Evolutionary conservation across 306 rosid genomes (phyloP), one percentile per base, ranked within the genome.

Genomic region (Corylus americana): DNA sequence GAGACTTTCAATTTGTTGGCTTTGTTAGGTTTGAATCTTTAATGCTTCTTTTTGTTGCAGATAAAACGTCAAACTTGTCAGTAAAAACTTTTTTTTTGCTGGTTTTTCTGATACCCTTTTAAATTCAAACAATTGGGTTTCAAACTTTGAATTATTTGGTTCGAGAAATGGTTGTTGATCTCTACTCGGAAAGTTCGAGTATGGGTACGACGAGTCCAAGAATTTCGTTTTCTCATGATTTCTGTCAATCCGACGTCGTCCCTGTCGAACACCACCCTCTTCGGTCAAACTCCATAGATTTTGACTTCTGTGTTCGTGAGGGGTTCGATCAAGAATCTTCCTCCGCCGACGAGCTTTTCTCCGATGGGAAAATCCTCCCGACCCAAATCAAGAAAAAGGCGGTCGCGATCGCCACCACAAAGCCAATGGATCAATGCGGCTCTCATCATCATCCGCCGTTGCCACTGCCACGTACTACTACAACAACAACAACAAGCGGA

Each of bases 271-370:
- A 88, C 37, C 93, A 81, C 74, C 91, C 92, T 73, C 82, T 84
- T 25, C 87, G 95, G 82, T 91, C 96, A 61, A 89, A 78, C 39
- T 90, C 97, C 87, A 68, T 87, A 14, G 98, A 92, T 78, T 94
- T 94, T 55, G 92, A 94, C 79, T 91, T 94, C 79, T 90, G 92
- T 84, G 90, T 94, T 35, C 82, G 83, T 0, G 89, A 89, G 62
- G 83, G 82, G 70, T 83, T 81, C 66, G 90, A 88, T 42, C 89
- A 78, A 55, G 91, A 92, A n/a, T 88, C 98, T 20, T 92, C 92
- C 42, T 88, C 97, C 7, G 98, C 98, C 0, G 98, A 94, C 20
- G 98, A 94, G 74, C 93, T 94, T 78, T 94, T 94, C 93, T 90
- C 89, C 7, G 85, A 84, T 39, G 98, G 98, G 37, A 89, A 87